Percentiles rank a stretch among this genome's conserved stretches.
Evolutionary conservation across 2,329 filamentous ascomycete species (phyloP).

Genomic region (Capronia americana): DNA sequence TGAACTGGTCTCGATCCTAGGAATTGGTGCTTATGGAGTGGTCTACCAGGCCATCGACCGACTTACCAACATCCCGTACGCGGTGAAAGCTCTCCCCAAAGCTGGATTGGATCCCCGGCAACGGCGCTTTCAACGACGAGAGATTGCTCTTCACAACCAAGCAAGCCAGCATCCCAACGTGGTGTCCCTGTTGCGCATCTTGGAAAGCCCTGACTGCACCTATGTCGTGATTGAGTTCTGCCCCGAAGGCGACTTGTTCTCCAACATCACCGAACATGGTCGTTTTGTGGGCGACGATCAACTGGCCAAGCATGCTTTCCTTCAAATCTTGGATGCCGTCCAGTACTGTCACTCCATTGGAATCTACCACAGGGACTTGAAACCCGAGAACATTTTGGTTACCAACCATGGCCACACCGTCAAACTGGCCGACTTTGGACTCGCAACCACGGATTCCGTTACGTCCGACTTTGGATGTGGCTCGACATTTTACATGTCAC

Average conservation of each 20-base stretch:
- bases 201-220: constrained; percentile 89
- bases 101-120: constrained; percentile 87
- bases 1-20: constrained; percentile 82
- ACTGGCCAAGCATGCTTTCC: constrained; percentile 83
- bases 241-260: constrained; percentile 94
- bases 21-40: constrained; percentile 93
- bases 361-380: constrained; percentile 96
- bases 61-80: constrained; percentile 80
- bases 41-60: constrained; percentile 90
- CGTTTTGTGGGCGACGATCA: constrained; percentile 92
- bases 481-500: constrained; percentile 99
- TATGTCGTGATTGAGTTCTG: constrained; percentile 97
- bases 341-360: constrained; percentile 91
- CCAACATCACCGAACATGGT: constrained; percentile 94
- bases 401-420: constrained; percentile 86
- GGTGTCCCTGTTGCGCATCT: constrained; percentile 90
- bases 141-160: constrained; percentile 88
- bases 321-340: constrained; percentile 96
- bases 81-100: constrained; percentile 97
- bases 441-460: constrained; percentile 81
- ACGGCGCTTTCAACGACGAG: constrained; percentile 85
- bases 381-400: constrained; percentile 97
- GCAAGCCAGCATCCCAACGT: constrained; percentile 91
- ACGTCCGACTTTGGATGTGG: constrained; percentile 97
- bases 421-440: constrained; percentile 96